phyloP scores from a whole-genome alignment of 2,329 filamentous ascomycete genomes.

The Nemania diffusa region DNA sequence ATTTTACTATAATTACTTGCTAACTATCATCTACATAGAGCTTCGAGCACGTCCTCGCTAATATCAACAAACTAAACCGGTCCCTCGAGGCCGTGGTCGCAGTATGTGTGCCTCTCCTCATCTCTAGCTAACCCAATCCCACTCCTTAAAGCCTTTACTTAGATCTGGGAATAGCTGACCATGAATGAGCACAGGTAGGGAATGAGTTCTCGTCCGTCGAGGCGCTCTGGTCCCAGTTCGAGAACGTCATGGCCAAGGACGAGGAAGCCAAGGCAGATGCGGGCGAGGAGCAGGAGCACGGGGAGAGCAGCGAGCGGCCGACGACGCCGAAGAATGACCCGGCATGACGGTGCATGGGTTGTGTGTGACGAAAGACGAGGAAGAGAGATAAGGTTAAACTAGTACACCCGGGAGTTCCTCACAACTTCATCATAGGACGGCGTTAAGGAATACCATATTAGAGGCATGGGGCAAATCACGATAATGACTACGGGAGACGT shows the following conservation, averaged over 20 bases:
- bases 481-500: neutral
- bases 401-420: neutral
- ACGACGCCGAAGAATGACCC: slow-evolving; percentile 33
- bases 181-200: slow-evolving; percentile 73
- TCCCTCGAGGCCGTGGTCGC: slow-evolving; percentile 91
- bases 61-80: slow-evolving; percentile 94
- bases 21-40: slow-evolving; percentile 55
- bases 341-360: neutral
- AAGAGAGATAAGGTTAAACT: neutral
- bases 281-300: slow-evolving; percentile 46
- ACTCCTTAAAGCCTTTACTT: neutral
- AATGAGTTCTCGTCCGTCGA: slow-evolving; percentile 98
- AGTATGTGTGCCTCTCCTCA: slow-evolving; percentile 59
- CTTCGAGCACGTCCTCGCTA: slow-evolving; percentile 91
- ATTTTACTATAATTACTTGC: neutral
- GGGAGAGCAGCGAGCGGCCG: slow-evolving; percentile 36
- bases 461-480: slow-evolving; percentile 3
- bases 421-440: neutral
- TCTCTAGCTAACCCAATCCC: neutral
- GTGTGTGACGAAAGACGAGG: neutral
- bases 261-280: slow-evolving; percentile 49
- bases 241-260: slow-evolving; percentile 90
- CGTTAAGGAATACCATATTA: slow-evolving; percentile 16
- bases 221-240: slow-evolving; percentile 96
- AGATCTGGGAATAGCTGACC: neutral